Conservation (phyloP, 768 basidiomycete genomes). For the Lenzites betulinus region DNA sequence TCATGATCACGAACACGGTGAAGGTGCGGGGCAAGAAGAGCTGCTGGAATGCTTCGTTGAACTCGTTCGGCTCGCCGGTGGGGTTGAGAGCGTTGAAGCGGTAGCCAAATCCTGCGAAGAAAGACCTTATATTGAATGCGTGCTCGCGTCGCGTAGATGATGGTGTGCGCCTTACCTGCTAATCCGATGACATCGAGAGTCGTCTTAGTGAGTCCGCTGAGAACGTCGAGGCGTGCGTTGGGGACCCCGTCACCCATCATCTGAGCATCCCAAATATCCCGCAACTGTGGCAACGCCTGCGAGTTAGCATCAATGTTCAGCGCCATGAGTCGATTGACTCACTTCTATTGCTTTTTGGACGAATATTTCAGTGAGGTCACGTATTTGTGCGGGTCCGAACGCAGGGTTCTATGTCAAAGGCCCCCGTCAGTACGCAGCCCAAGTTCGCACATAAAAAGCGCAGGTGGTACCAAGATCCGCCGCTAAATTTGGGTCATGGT, state of each 20-base stretch:
- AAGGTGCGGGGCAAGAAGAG: slow-evolving; percentile 23
- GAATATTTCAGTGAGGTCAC: slow-evolving; percentile 59
- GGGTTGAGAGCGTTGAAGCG: slow-evolving; percentile 35
- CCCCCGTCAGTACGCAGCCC: background rate
- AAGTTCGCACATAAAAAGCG: too few species aligned
- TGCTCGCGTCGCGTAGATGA: background rate
- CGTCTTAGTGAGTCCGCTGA: slow-evolving; percentile 36
- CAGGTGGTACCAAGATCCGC: slow-evolving; percentile 31
- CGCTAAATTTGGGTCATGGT: slow-evolving; percentile 2
- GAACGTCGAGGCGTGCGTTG: slow-evolving; percentile 32
- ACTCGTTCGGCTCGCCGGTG: slow-evolving; percentile 30
- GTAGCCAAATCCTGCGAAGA: slow-evolving; percentile 36
- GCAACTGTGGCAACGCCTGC: slow-evolving; percentile 17
- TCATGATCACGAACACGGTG: slow-evolving; percentile 7
- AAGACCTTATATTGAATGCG: background rate
- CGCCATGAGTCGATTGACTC: background rate
- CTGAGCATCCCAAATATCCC: slow-evolving; percentile 30
- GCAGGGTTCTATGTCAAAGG: slow-evolving; percentile 54
- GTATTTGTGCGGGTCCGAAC: slow-evolving; percentile 60
- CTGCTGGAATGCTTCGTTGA: slow-evolving; percentile 32
- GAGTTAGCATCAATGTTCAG: background rate
- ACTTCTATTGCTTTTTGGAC: slow-evolving; percentile 56
- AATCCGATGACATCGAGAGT: slow-evolving; percentile 46
- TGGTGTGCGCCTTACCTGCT: slow-evolving; percentile 30
- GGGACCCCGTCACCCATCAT: slow-evolving; percentile 29